A percentile compares a stretch with the other conserved stretches of the same genome.
Evolutionary conservation across 805 yeast species (phyloP).

Genomic region (Candida coquimbonensis): DNA sequence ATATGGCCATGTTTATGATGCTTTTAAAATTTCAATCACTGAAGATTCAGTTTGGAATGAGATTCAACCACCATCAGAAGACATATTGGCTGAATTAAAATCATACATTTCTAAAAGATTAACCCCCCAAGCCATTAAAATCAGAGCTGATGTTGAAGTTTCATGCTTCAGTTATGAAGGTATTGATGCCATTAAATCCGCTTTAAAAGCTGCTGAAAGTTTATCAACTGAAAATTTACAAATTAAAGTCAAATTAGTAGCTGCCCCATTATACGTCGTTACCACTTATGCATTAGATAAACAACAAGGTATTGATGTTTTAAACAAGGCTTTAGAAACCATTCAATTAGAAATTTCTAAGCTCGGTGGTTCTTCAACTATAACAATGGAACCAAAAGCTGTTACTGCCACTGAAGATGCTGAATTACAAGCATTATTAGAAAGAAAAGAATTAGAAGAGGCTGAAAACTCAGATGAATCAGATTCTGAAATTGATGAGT

Average conservation of each 20-base stretch:
- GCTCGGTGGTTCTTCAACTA: slow-evolving; percentile 80
- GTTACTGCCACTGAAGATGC: slow-evolving; percentile 98
- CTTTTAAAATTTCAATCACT: slow-evolving; percentile 92
- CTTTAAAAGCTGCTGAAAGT: slow-evolving; percentile 81
- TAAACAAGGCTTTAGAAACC: slow-evolving; percentile 73
- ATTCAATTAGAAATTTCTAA: slow-evolving; percentile 63
- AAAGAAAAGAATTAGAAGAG: slow-evolving; percentile 81
- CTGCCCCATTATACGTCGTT: slow-evolving; percentile 93
- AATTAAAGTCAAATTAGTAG: slow-evolving; percentile 90
- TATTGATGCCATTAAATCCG: slow-evolving; percentile 90
- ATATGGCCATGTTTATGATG: slow-evolving; percentile 96
- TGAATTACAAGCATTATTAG: slow-evolving; percentile 91
- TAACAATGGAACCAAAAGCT: slow-evolving; percentile 98
- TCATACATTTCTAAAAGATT: slow-evolving; percentile 85
- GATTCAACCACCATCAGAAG: slow-evolving; percentile 62
- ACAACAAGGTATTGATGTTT: slow-evolving; percentile 72
- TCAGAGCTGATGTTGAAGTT: slow-evolving; percentile 97
- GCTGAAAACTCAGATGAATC: slow-evolving; percentile 76
- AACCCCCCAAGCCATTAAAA: slow-evolving; percentile 96
- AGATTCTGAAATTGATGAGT: slow-evolving; percentile 38
- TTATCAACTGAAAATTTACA: slow-evolving; percentile 78
- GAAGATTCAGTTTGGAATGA: slow-evolving; percentile 81
- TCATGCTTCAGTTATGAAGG: slow-evolving; percentile 97
- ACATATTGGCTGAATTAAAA: slow-evolving; percentile 76
- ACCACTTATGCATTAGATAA: slow-evolving; percentile 92